Base-by-base conservation (phyloP, 306 rosid genomes). In the Vigna reflexopilosa region DNA sequence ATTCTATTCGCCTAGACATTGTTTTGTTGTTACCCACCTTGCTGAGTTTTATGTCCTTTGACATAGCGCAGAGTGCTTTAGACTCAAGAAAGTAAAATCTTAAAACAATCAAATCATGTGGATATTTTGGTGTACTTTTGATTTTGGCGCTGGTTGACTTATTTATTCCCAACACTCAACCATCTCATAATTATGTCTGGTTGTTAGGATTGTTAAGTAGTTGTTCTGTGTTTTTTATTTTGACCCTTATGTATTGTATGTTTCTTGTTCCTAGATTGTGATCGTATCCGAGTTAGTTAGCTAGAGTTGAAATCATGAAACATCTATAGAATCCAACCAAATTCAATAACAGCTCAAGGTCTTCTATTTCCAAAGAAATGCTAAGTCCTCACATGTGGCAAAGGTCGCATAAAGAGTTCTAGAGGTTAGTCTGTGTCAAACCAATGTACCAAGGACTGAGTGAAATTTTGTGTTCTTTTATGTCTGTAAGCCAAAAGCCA, bases 201-300 rank as follows among this genome's bases (percentile, higher is more conserved):
- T 47, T 57, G 20, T 69, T 57, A 68, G 76, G 26, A 64, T 26
- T 26, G 16, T 2, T 64, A 11, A 57, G 36, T 7, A 28, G 75
- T 28, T 55, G 12, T 17, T 38, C 42, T 67, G 15, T 7, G 54
- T 19, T 17, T 19, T 17, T 34, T 17, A 4, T 77, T 70, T 19
- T 22, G 47, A 7, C 72, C 72, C 32, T 28, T 51, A 20, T 54
- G 62, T 52, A 44, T 26, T 72, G 26, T 20, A 61, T 57, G 16
- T 47, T 78, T 67, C 77, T 10, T 58, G 20, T 34, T 58, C 54
- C 49, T 58, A 36, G 77, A 38, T 78, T 78, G 54, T 58, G 51
- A 12, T 20, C 15, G 3, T 20, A 20, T 20, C 34, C 44, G 15
- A 17, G 70, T 22, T 58, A 24, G 51, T 28, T 15, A 30, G 58